These are phyloP conservation scores for Tolypocladium amazonense DNA, from an alignment of 2,329 filamentous ascomycete genomes.

Conservation along the genomic window DNA sequence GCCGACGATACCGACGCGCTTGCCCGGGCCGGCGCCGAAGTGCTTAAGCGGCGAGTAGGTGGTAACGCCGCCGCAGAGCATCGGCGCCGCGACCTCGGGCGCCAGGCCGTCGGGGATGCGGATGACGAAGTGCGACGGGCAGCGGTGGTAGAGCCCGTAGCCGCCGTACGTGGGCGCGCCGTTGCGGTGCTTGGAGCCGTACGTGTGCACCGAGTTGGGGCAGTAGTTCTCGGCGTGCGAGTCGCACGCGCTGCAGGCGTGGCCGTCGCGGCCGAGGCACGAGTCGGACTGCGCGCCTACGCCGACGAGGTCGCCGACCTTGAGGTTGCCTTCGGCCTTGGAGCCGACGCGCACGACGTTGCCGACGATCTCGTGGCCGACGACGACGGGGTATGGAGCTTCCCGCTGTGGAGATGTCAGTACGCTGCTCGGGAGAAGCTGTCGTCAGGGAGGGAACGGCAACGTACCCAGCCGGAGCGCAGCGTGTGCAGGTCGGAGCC, in stretches of 20 bases:
- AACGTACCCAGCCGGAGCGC: constrained; percentile 38
- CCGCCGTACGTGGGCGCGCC: constrained; percentile 37
- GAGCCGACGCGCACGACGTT: constrained; percentile 42
- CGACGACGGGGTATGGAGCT: constrained; percentile 32
- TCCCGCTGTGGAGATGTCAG: background rate
- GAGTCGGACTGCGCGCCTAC: constrained; percentile 49
- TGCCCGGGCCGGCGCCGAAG: constrained; percentile 55
- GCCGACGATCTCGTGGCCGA: constrained; percentile 58
- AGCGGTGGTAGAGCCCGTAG: constrained; percentile 23
- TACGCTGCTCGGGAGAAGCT: background rate
- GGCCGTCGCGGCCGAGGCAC: constrained; percentile 33
- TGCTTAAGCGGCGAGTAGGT: constrained; percentile 52
- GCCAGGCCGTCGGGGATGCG: constrained; percentile 32
- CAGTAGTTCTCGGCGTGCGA: constrained; percentile 32
- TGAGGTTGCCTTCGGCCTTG: constrained; percentile 33
- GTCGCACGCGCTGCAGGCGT: constrained; percentile 28
- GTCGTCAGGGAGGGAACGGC: background rate
- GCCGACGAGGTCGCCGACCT: constrained; percentile 52
- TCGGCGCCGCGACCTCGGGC: constrained; percentile 40
- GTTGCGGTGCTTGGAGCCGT: constrained; percentile 26
- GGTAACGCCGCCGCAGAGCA: constrained; percentile 64
- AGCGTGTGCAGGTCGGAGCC: constrained; percentile 51
- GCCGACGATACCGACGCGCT: constrained; percentile 55
- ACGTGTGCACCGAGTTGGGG: constrained; percentile 36
- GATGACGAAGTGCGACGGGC: constrained; percentile 34